These are phyloP conservation scores for Suillus cothurnatus DNA, from an alignment of 768 basidiomycete genomes.

Conservation along the genomic window DNA sequence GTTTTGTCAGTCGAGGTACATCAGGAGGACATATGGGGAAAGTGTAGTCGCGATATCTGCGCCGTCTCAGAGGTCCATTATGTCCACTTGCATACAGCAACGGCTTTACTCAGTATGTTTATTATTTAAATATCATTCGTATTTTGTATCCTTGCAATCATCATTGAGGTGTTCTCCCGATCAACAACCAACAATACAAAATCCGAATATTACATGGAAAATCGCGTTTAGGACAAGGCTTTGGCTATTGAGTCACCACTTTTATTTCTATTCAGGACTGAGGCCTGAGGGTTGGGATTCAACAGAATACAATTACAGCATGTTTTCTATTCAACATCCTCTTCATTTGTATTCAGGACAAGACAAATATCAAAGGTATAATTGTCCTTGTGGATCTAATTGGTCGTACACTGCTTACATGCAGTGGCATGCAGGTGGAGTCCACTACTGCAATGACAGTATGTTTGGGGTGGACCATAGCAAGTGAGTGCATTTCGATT, in stretches of 20 bases:
- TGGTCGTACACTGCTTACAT: neutral
- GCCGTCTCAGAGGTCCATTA: slow-evolving; percentile 3
- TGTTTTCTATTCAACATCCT: no score
- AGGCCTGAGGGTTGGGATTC: neutral
- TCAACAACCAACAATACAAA: neutral
- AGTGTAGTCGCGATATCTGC: slow-evolving; percentile 25
- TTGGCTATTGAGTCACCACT: no score
- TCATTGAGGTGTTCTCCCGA: neutral
- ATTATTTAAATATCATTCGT: neutral
- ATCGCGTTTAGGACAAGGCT: no score
- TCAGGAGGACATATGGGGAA: slow-evolving; percentile 45
- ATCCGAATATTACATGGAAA: neutral
- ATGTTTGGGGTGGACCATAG: no score
- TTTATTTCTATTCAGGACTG: neutral
- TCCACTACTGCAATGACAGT: neutral
- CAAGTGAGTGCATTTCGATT: no score
- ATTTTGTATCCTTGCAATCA: neutral
- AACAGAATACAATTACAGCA: neutral
- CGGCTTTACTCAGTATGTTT: slow-evolving; percentile 2
- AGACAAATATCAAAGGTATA: neutral
- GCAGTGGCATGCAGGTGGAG: neutral
- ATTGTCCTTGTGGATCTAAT: neutral
- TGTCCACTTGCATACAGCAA: neutral
- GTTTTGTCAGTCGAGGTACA: slow-evolving; percentile 54
- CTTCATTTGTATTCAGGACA: neutral